Evolutionary conservation across 805 yeast genomes (phyloP).

Genomic region (Tetrapisispora iriomotensis): DNA sequence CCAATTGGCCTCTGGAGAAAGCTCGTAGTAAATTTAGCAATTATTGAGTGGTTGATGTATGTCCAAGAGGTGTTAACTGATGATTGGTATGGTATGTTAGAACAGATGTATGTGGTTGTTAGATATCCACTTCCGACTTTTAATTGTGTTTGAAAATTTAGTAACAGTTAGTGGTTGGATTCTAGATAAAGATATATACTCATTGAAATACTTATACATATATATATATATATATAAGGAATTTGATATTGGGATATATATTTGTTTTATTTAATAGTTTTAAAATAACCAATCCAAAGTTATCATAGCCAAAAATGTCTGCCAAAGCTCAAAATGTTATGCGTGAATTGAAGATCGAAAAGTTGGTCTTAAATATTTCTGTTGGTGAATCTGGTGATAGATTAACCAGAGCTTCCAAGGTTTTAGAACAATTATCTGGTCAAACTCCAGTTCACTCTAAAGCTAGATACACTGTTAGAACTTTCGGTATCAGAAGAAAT

Average conservation of each 20-base stretch:
- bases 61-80: too few species aligned
- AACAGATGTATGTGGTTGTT: too few species aligned
- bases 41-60: too few species aligned
- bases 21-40: too few species aligned
- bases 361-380: conserved; percentile 98
- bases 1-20: too few species aligned
- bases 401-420: conserved; percentile 99
- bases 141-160: too few species aligned
- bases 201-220: too few species aligned
- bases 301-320: conserved; percentile 33
- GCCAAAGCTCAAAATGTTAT: conserved; percentile 77
- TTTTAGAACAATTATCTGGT: conserved; percentile 99
- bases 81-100: too few species aligned
- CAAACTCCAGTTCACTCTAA: conserved; percentile 99
- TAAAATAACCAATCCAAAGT: conserved; percentile 2
- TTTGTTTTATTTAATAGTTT: not conserved
- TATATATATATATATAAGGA: not conserved
- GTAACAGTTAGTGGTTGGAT: too few species aligned
- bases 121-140: too few species aligned
- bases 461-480: conserved; percentile 99
- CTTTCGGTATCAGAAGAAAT: conserved; percentile 99
- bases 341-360: conserved; percentile 99
- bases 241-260: not conserved
- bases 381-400: conserved; percentile 99
- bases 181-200: too few species aligned